phyloP scores from a whole-genome alignment of 148 eudicot genomes.

The Beta vulgaris region DNA sequence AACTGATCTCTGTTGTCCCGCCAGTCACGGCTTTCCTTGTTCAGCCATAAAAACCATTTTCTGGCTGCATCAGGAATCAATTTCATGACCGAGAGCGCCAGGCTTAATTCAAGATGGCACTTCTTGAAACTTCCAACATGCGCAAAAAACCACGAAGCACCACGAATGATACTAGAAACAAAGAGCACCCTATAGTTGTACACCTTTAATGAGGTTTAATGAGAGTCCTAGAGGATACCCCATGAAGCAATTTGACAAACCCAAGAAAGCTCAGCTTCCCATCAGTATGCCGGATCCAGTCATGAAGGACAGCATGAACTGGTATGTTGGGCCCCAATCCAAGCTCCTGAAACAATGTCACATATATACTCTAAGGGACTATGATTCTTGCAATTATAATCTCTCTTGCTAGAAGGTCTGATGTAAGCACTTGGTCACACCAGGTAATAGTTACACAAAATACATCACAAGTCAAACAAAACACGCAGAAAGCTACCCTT shows the following conservation, averaged over 20 bases:
- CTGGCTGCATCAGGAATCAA: background rate
- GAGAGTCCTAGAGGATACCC: slow-evolving; percentile 58
- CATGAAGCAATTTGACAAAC: slow-evolving; percentile 83
- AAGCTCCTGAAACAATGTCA: slow-evolving; percentile 66
- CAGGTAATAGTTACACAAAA: too few species aligned
- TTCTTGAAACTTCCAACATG: slow-evolving; percentile 18
- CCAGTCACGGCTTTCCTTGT: background rate
- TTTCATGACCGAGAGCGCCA: slow-evolving; percentile 4
- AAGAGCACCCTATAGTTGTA: slow-evolving; percentile 10
- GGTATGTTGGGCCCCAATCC: slow-evolving; percentile 89
- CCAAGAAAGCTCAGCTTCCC: slow-evolving; percentile 98
- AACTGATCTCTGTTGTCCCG: background rate
- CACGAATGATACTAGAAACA: slow-evolving; percentile 8
- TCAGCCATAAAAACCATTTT: background rate
- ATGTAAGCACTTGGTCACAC: too few species aligned
- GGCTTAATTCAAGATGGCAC: background rate
- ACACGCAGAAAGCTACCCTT: too few species aligned
- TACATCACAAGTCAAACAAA: too few species aligned
- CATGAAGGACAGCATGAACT: slow-evolving; percentile 90
- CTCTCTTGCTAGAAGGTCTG: too few species aligned
- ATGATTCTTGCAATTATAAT: background rate
- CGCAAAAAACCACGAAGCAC: slow-evolving; percentile 16
- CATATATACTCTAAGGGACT: background rate
- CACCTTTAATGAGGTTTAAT: slow-evolving; percentile 50
- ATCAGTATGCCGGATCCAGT: slow-evolving; percentile 94